phyloP scores from a whole-genome alignment of 371 early-diverging fungal species.

The Circinella minor region DNA sequence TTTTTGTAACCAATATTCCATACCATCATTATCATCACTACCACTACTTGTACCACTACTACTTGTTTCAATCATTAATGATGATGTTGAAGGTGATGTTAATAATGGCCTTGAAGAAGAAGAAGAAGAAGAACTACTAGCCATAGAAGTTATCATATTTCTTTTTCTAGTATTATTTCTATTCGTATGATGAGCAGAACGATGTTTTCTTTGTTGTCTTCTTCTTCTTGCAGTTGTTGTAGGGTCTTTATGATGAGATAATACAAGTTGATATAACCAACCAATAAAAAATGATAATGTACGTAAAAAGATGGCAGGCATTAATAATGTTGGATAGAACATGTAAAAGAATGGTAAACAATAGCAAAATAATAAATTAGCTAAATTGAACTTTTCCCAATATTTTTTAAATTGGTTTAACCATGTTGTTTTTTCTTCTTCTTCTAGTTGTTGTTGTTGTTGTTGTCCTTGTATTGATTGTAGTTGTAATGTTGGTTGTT shows the following conservation, averaged over 20 bases:
- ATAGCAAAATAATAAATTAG: slow-evolving; percentile 53
- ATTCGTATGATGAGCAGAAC: neutral
- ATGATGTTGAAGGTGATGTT: slow-evolving; percentile 6
- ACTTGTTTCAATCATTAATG: neutral
- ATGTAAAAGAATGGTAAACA: slow-evolving; percentile 54
- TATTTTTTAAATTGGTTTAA: slow-evolving; percentile 5
- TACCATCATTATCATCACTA: slow-evolving; percentile 15
- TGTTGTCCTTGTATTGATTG: neutral
- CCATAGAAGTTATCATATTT: too few relatives aligned
- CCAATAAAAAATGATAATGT: slow-evolving; percentile 44
- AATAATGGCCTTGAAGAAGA: slow-evolving; percentile 2
- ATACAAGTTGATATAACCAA: slow-evolving; percentile 36
- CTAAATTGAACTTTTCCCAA: slow-evolving; percentile 47
- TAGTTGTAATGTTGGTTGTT: too few relatives aligned
- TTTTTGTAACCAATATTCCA: slow-evolving; percentile 67
- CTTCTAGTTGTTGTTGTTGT: too few relatives aligned
- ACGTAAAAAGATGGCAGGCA: slow-evolving; percentile 55
- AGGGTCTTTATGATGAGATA: slow-evolving; percentile 36
- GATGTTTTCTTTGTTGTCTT: slow-evolving; percentile 7
- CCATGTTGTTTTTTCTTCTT: neutral
- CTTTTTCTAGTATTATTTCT: neutral
- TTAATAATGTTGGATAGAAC: slow-evolving; percentile 48
- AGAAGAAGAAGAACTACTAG: neutral
- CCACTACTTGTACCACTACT: neutral
- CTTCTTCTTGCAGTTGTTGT: slow-evolving; percentile 9